Conservation (phyloP, 805 yeast species). For the Candida endomychidarum region DNA sequence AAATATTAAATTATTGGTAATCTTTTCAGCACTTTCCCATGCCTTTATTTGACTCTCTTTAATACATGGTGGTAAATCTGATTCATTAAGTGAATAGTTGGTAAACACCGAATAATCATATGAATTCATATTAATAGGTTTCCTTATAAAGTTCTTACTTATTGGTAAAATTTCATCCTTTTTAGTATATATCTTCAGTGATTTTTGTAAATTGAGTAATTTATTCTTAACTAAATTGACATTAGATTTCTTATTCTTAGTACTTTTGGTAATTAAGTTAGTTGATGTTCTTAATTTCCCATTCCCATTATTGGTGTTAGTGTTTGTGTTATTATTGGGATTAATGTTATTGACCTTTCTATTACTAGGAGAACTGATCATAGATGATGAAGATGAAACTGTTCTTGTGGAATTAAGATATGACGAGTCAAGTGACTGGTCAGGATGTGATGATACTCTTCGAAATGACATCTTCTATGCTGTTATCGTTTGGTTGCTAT, state of each 20-base stretch:
- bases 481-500: no score
- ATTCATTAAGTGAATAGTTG: conserved; percentile 20
- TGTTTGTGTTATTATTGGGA: conserved; percentile 11
- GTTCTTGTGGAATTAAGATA: conserved; percentile 29
- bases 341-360: conserved; percentile 3
- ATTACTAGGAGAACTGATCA: conserved; percentile 44
- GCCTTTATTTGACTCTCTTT: conserved; percentile 44
- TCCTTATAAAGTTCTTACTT: conserved; percentile 28
- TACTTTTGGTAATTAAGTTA: conserved; percentile 12
- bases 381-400: conserved; percentile 37
- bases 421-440: conserved; percentile 17
- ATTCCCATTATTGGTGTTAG: conserved; percentile 9
- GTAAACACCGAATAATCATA: conserved; percentile 41
- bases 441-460: conserved; percentile 17
- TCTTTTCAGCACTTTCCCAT: conserved; percentile 46
- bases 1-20: conserved; percentile 36
- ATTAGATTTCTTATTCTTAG: conserved; percentile 20
- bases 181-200: conserved; percentile 26
- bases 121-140: conserved; percentile 29
- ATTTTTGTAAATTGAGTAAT: conserved; percentile 39
- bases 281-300: conserved; percentile 9
- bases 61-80: conserved; percentile 30
- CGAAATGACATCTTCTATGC: conserved; percentile 13
- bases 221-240: conserved; percentile 34
- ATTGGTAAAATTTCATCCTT: conserved; percentile 9